Evolutionary conservation across 2,329 filamentous ascomycete genomes (phyloP).

Genomic region (Cytospora paraplurivora): DNA sequence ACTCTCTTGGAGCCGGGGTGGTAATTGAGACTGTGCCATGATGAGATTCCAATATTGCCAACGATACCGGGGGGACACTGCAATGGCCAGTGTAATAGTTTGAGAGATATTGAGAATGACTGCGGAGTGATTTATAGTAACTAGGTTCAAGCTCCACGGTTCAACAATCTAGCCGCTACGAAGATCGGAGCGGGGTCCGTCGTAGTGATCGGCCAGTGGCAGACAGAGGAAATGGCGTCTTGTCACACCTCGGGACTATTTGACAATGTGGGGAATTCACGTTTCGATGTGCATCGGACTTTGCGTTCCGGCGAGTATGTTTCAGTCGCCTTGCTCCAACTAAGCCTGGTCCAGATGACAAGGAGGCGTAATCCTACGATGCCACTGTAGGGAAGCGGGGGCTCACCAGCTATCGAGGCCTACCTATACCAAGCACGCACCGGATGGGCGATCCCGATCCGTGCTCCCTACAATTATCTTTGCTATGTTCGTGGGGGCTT

Average conservation of each 20-base stretch:
- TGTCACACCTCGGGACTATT: neutral
- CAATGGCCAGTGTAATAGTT: neutral
- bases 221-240: neutral
- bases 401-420: no score
- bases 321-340: neutral
- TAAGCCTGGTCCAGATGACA: neutral
- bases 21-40: slow-evolving; percentile 7
- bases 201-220: neutral
- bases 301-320: neutral
- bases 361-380: neutral
- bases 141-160: neutral
- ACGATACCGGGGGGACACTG: no score
- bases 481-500: no score
- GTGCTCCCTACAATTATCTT: no score
- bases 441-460: no score
- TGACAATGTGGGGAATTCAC: no score
- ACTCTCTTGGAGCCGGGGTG: slow-evolving; percentile 24
- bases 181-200: neutral
- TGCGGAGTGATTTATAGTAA: neutral
- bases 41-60: neutral
- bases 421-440: no score
- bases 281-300: neutral
- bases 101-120: neutral
- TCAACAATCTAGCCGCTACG: no score
- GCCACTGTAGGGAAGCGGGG: no score